Evolutionary conservation across 495 filamentous ascomycete species (phyloP).

Genomic region (Corynascus novoguineensis): DNA sequence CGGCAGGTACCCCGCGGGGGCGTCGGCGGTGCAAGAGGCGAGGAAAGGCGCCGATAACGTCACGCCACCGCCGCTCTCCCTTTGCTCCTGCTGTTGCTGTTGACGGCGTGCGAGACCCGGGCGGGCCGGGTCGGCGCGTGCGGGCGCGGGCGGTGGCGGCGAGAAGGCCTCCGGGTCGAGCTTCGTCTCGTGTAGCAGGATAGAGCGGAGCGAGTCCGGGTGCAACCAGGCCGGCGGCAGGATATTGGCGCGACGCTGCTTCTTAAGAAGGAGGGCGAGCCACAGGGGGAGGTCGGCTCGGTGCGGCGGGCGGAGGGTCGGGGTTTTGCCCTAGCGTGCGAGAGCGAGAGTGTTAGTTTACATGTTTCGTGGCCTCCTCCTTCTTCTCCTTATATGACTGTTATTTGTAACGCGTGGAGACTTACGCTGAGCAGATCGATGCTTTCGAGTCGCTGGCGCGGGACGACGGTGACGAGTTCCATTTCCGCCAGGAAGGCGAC

Average conservation of each 20-base stretch:
- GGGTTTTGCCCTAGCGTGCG: constrained; percentile 62
- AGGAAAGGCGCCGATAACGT: constrained; percentile 56
- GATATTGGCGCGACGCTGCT: constrained; percentile 91
- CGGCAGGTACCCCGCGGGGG: constrained; percentile 63
- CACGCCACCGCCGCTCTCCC: constrained; percentile 1
- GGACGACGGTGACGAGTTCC: constrained; percentile 88
- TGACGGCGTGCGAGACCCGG: constrained; percentile 32
- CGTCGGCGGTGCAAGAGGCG: constrained; percentile 49
- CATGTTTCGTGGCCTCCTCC: no score
- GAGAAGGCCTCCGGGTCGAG: constrained; percentile 62
- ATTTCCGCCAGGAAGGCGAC: constrained; percentile 96
- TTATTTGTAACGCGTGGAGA: no score
- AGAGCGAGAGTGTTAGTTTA: constrained; percentile 15
- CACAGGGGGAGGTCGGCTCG: constrained; percentile 80
- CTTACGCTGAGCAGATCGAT: constrained; percentile 79
- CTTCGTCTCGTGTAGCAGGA: constrained; percentile 76
- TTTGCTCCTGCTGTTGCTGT: neutral
- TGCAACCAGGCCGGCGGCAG: constrained; percentile 84
- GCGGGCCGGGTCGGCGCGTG: constrained; percentile 33
- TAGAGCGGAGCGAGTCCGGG: constrained; percentile 60
- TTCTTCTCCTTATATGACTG: no score
- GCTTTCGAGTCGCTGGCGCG: constrained; percentile 81
- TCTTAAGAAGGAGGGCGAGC: constrained; percentile 95
- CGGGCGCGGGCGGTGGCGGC: constrained; percentile 60
- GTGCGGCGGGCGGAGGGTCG: constrained; percentile 71